phyloP scores from a whole-genome alignment of 108 stramenopile genomes.

The Skeletonema marinoi region DNA sequence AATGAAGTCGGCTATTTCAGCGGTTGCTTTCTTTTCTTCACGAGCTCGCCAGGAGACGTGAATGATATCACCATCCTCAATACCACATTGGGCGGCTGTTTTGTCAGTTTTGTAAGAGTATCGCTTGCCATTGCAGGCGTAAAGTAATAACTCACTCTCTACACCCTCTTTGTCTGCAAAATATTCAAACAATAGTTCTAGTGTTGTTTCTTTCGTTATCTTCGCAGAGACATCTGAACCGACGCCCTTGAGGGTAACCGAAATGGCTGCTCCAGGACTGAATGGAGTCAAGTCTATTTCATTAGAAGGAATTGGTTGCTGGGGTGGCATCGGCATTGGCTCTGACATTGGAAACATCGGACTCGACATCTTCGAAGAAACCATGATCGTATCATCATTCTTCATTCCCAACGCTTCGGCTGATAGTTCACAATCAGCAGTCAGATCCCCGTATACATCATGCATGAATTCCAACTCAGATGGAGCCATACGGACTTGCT shows the following conservation, averaged over 20 bases:
- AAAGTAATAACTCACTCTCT: neutral
- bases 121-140: neutral
- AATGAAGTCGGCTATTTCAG: neutral
- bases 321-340: neutral
- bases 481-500: neutral
- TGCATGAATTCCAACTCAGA: neutral
- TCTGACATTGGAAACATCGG: neutral
- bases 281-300: slow-evolving; percentile 1
- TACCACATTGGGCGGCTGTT: neutral
- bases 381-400: neutral
- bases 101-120: neutral
- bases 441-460: neutral
- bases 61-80: slow-evolving; percentile 3
- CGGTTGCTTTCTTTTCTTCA: neutral
- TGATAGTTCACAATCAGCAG: neutral
- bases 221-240: neutral
- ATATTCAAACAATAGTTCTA: neutral
- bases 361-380: neutral
- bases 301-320: neutral
- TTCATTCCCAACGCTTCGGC: neutral
- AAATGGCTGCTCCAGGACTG: neutral
- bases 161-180: neutral
- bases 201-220: neutral
- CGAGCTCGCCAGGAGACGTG: neutral
- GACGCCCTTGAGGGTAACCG: neutral